Percentiles rank a stretch among this genome's conserved stretches.
phyloP scores from a whole-genome alignment of 2,329 filamentous ascomycete species.

The Trichoderma oligosporum region DNA sequence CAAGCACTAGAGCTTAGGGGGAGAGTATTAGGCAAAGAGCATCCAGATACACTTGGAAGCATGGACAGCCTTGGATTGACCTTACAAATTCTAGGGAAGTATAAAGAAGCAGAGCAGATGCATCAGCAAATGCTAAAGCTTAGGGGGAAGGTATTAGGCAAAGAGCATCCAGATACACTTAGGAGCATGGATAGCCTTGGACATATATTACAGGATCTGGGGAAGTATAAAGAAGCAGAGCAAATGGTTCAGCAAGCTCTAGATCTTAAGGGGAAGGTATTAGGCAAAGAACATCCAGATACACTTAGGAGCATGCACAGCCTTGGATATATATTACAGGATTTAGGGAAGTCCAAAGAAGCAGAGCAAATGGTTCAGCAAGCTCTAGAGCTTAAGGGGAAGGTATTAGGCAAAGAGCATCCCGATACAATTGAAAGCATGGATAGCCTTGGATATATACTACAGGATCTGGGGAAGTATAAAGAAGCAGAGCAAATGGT shows the following conservation, averaged over 20 bases:
- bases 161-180: not conserved
- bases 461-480: not conserved
- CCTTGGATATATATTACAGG: not conserved
- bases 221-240: not conserved
- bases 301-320: not conserved
- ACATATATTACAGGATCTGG: not conserved
- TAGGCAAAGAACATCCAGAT: not conserved
- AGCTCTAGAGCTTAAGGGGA: slow-evolving; percentile 3
- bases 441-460: not conserved
- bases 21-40: not conserved
- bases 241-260: not conserved
- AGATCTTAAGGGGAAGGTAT: not conserved
- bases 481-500: slow-evolving; percentile 5
- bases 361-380: slow-evolving; percentile 21
- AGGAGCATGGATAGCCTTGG: not conserved
- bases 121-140: not conserved
- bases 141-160: not conserved
- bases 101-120: not conserved
- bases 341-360: too few relatives aligned
- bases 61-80: slow-evolving; percentile 1
- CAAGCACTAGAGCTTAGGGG: not conserved
- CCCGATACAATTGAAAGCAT: not conserved
- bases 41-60: too few relatives aligned
- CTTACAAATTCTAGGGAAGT: not conserved
- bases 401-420: not conserved